phyloP scores from a whole-genome alignment of 305 asterid genomes.

The Coffea humblotiana region DNA sequence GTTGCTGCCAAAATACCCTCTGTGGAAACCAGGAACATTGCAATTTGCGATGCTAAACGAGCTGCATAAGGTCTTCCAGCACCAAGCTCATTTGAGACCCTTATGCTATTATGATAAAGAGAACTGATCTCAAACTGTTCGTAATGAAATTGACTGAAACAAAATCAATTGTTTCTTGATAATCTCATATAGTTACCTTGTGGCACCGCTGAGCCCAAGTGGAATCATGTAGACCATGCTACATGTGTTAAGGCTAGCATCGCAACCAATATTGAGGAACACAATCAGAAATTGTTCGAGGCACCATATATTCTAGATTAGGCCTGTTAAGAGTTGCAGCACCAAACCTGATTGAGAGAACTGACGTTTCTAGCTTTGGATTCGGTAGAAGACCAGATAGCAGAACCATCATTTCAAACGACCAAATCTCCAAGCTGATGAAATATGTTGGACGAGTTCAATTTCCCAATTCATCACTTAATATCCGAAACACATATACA shows the following conservation, averaged over 20 bases:
- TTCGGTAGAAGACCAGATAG: constrained; percentile 12
- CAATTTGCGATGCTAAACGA: constrained; percentile 16
- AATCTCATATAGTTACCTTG: background rate
- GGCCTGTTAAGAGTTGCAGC: background rate
- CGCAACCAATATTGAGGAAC: background rate
- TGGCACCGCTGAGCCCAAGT: constrained; percentile 3
- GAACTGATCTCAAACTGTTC: background rate
- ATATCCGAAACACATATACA: no score
- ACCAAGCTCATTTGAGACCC: constrained; percentile 28
- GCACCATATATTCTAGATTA: background rate
- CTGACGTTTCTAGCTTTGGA: constrained; percentile 9
- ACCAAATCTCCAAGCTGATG: constrained; percentile 9
- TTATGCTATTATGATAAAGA: constrained; percentile 5
- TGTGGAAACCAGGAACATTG: constrained; percentile 14
- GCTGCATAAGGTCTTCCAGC: constrained; percentile 24
- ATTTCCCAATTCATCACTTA: background rate
- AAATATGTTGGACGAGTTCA: background rate
- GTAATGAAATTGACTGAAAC: background rate
- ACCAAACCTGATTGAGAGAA: constrained; percentile 7
- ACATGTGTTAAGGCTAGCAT: constrained; percentile 6
- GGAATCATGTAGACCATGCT: constrained; percentile 7
- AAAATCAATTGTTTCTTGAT: background rate
- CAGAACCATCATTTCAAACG: constrained; percentile 10
- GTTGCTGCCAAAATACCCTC: constrained; percentile 10
- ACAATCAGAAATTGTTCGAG: background rate